Base-by-base conservation (phyloP, 371 early-diverging fungal species). In the Chytridium lagenaria region DNA sequence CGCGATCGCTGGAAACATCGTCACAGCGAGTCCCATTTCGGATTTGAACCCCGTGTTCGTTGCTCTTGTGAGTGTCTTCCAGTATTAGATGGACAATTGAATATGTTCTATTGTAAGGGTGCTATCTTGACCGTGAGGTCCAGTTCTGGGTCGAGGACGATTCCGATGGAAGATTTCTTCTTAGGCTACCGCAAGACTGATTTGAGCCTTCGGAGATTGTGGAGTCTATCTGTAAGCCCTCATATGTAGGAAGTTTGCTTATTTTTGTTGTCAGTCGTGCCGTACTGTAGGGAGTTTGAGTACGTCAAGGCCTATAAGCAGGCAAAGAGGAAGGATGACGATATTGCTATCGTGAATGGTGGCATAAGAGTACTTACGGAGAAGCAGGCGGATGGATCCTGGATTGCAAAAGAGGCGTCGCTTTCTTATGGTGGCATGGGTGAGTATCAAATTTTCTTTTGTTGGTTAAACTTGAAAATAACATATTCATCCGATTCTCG, bases 41-140 rank as follows among this genome's bases (percentile, higher is more conserved):
- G 93, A 92, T 73, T 80, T 93, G 63, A 93, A 92, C 80, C 94
- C 94, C 1, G 90, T 92, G 51, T 88, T 90, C 44, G 81, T 92
- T 15, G 90, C 92, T 22, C 76, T 89, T 59, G 83, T 73, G 69
- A 22, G 74, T 61, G n/a, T 44, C 19, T 44, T 44, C 44, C 7
- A 44, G 44, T 12, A 44, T 44, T n/a, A n/a, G n/a, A n/a, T n/a
- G n/a, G n/a, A n/a, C n/a, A n/a, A 44, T 44, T 7, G 19, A 44
- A 7, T 44, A 44, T 44, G 44, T 44, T 12, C 19, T 44, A 57
- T 72, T 73, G 38, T 57, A 28, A 75, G 77, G 79, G 83, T 66
- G 88, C 92, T 0, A 70, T 72, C 0, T 83, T 91, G 68, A 86
- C 84, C 30, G 83, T 92, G 33, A 79, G 75, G 16, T 82, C 87